These are phyloP conservation scores for Aspergillus carbonarius DNA, from an alignment of 2,329 filamentous ascomycete species.

Conservation along the genomic window DNA sequence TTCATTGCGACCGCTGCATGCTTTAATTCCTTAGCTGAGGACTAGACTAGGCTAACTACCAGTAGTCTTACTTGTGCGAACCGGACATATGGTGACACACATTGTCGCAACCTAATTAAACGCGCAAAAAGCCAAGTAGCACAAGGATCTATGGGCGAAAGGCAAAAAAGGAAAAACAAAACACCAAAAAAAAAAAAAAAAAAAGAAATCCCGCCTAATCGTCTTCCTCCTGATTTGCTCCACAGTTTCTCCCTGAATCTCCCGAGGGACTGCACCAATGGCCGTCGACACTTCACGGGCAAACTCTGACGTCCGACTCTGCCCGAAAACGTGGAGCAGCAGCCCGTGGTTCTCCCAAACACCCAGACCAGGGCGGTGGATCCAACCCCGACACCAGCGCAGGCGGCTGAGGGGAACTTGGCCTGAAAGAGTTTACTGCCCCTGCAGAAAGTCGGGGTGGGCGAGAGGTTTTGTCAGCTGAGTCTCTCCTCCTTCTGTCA, in stretches of 20 bases:
- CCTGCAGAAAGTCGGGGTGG: not conserved
- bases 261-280: conserved; percentile 9
- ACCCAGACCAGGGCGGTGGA: conserved; percentile 5
- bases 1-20: not conserved
- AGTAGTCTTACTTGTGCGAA: not conserved
- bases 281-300: not conserved
- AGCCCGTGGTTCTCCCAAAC: not conserved
- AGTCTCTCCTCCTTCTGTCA: conserved; percentile 1
- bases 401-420: not conserved
- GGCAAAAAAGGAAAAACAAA: not conserved
- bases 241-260: conserved; percentile 9
- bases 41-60: not conserved
- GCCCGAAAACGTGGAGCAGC: conserved; percentile 16
- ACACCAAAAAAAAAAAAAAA: not conserved
- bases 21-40: not conserved
- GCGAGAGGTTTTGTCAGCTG: not conserved
- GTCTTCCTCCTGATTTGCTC: not conserved
- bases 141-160: not conserved
- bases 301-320: conserved; percentile 13
- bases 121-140: not conserved
- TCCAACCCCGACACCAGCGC: not conserved
- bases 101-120: not conserved
- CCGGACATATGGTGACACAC: not conserved
- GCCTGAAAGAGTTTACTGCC: conserved; percentile 9
- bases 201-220: not conserved